Base-by-base conservation (phyloP, 306 rosid genomes). In the Glycine tomentella region DNA sequence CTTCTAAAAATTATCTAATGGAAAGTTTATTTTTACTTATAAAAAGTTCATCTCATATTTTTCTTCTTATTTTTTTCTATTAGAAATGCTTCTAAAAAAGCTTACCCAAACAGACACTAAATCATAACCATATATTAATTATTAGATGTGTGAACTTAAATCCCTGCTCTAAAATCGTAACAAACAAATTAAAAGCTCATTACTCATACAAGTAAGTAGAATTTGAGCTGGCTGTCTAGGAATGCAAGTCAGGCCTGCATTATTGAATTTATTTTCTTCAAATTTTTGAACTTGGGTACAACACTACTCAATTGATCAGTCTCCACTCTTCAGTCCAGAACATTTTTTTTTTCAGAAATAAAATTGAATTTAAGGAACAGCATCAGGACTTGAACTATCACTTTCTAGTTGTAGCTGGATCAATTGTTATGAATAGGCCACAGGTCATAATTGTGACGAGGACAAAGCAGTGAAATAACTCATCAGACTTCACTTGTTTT, bases 401-500 rank as follows among this genome's bases (percentile, higher is more conserved):
- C 79, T 84, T 14, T 84, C 85, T 76, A 70, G 76, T 53, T 80
- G 82, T 40, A 76, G 82, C 20, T 63, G 76, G 75, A 70, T 73
- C 31, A 55, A 84, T 74, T 72, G 83, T 67, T 70, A 51, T 70
- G 66, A 84, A 69, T 12, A 58, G 81, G 78, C 42, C 77, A 63
- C 77, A 80, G 68, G 38, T 76, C 72, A 81, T 85, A 81, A 81
- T 85, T 81, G 75, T 76, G 79, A 77, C 0, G 65, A 76, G 77
- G 76, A 81, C 88, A 81, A 85, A 63, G 75, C 75, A 76, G 69
- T 59, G 77, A 85, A 73, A 64, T 81, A 81, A 85, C 71, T 85
- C 85, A 61, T 69, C 59, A 12, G 15, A 82, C 72, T 69, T 55
- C 74, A 79, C 81, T 79, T 57, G 74, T 68, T 74, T 84, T 74